Evolutionary conservation across 495 filamentous ascomycete species (phyloP), one percentile per base, ranked within the genome.

Genomic region (Rusavskia elegans): DNA sequence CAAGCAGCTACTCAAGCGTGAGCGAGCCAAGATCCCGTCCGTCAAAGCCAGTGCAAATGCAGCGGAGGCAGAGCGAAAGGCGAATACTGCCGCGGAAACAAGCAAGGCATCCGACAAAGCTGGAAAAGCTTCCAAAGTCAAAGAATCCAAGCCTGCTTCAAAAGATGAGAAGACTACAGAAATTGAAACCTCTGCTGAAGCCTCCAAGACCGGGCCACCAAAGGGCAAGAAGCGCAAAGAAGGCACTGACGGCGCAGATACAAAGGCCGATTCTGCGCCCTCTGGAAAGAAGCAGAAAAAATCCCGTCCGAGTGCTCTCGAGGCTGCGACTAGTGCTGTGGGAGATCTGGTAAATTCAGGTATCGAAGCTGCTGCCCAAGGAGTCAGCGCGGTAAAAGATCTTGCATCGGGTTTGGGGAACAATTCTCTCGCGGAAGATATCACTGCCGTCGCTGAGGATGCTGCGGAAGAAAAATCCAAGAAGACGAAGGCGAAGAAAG

Each of bases 41-140:
- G 44, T 46, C 21, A 46, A 46, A 29, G 44, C 44, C 5, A 46
- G 44, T 16, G 44, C 44, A 5, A 23, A 46, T 10, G 23, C 19
- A n/a, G 41, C 41, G 21, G 41, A 45, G 20, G 41, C 41, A 45
- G 44, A 56, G 42, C 50, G 48, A 9, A 48, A 48, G 40, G 54
- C 50, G 14, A 46, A 19, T 9, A 37, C 29, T 46, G 53, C 45
- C 30, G 38, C 13, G 16, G 40, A 59, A 58, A 53, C 57, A 45
- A 63, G 58, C 59, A 56, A 48, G 57, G 48, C 51, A 36, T 45
- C 65, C 54, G 62, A 62, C 50, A 48, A 36, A 19, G 45, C 19
- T 20, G 54, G 36, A 13, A 56, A 50, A 20, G 51, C 55, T 21
- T 40, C 49, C 35, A 37, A 51, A 19, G 54, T 50, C 29, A 38